Evolutionary conservation across 2,329 filamentous ascomycete species (phyloP), one percentile per base, ranked within the genome.

Genomic region (Ophiostoma fasciatum): DNA sequence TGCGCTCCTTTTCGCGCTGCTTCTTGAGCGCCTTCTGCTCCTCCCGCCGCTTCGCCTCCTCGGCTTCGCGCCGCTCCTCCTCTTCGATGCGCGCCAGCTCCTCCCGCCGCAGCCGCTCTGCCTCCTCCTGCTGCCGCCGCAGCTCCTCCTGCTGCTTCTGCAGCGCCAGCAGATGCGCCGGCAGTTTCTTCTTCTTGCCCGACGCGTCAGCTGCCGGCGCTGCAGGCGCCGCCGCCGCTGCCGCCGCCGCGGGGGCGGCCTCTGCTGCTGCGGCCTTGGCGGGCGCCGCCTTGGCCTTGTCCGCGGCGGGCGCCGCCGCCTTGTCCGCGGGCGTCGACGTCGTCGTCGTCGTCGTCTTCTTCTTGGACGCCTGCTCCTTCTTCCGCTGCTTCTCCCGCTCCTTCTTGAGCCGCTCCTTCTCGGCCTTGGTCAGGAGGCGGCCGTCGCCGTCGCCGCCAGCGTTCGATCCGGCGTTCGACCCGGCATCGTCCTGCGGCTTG

Each of bases 401-500:
- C 64, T 94, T 98, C 71, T 88, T 96, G 52, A 88, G 69, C 61
- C 84, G 93, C 58, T 98, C 90, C 65, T 98, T 98, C 64, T 98
- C 87, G 40, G 92, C 90, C 72, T 96, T 98, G 27, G 84, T 93
- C 62, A 96, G 76, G 33, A 96, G 68, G 37, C 76, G 72, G 30
- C 78, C 78, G 40, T 65, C 67, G 7, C 57, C 72, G 10, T 61
- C 66, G 14, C 66, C 66, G 15, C 65, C 67, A n/a, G n/a, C n/a
- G n/a, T n/a, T n/a, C n/a, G n/a, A n/a, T n/a, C n/a, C n/a, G n/a
- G n/a, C n/a, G n/a, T n/a, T n/a, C n/a, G n/a, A n/a, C n/a, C n/a
- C n/a, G n/a, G n/a, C n/a, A n/a, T n/a, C n/a, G n/a, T n/a, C n/a
- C n/a, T n/a, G n/a, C n/a, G n/a, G n/a, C n/a, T n/a, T n/a, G n/a